Base-by-base conservation (phyloP, 1,284 basidiomycete genomes). In the Ceratobasidium sp. region DNA sequence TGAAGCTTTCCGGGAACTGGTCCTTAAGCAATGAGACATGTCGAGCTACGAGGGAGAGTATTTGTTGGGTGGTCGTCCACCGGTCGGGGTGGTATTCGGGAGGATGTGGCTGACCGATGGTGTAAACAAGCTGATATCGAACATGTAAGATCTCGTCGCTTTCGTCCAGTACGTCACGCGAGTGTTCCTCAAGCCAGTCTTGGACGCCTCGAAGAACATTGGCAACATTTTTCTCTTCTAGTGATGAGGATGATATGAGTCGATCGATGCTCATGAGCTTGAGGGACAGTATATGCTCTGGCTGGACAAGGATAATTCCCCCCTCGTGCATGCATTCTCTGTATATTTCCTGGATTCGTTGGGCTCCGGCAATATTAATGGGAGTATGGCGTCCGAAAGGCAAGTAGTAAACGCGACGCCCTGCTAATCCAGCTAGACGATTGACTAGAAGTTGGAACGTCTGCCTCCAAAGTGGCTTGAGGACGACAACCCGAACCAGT, bases 221-320 rank as follows among this genome's bases (percentile, higher is more conserved):
- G 28, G 52, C 73, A 61, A 9, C 73, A 62, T 44, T n/a, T 4
- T 21, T 16, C 52, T 71, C 71, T 35, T 43, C 69, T 26, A 73
- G 8, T 1, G 1, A 23, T 1, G 57, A 49, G 13, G 46, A 23
- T 9, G 52, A 9, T 21, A 81, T 35, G 55, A 80, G 77, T 21
- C 74, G 75, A 43, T 87, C 82, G 21, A 86, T 76, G 0, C 79
- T 80, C 81, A 84, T 82, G 8, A 88, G 79, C 70, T 82, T 81
- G 62, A 86, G 84, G 0, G 86, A 87, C 0, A 88, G 79, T 0
- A 87, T 80, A 49, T 88, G 87, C 57, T 88, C 87, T 0, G 87
- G 87, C 54, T 87, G 87, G 4, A 80, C 77, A 0, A 88, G 78
- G 1, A 87, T 76, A 28, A 88, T 77, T 0, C 87, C 86, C 1